Percentiles rank a stretch among this genome's conserved stretches.
Conservation (phyloP, 352 stramenopile genomes). For the Vaucheria bursata region DNA sequence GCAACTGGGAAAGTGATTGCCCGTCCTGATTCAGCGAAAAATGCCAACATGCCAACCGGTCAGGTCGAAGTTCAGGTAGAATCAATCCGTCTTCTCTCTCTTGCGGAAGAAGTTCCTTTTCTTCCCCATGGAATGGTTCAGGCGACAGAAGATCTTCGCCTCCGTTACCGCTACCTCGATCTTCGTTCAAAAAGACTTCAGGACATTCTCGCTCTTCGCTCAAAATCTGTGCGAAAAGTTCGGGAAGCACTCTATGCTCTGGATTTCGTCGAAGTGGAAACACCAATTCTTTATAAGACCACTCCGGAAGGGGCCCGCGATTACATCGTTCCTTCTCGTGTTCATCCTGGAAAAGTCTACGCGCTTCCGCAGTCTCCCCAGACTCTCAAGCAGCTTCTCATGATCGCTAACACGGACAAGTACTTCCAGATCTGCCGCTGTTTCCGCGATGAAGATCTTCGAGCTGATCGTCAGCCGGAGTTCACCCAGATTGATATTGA, state of each 20-base stretch:
- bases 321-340: neutral
- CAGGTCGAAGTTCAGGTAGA: neutral
- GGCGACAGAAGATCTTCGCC: neutral
- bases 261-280: neutral
- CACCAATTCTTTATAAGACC: neutral
- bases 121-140: neutral
- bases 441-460: neutral
- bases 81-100: neutral
- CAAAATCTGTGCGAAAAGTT: neutral
- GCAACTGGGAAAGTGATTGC: neutral
- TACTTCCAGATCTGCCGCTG: neutral
- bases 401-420: neutral
- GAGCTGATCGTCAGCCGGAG: neutral
- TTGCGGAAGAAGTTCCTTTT: neutral
- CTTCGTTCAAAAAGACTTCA: neutral
- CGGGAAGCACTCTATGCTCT: neutral
- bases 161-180: neutral
- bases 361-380: neutral
- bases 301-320: neutral
- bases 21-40: neutral
- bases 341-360: neutral
- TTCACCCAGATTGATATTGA: slow-evolving; percentile 1
- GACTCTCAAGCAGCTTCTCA: neutral
- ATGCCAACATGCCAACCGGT: neutral
- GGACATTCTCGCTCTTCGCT: neutral